Evolutionary conservation across 768 basidiomycete genomes (phyloP), one percentile per base, ranked within the genome.

Genomic region (Macrolepiota dolichaula): DNA sequence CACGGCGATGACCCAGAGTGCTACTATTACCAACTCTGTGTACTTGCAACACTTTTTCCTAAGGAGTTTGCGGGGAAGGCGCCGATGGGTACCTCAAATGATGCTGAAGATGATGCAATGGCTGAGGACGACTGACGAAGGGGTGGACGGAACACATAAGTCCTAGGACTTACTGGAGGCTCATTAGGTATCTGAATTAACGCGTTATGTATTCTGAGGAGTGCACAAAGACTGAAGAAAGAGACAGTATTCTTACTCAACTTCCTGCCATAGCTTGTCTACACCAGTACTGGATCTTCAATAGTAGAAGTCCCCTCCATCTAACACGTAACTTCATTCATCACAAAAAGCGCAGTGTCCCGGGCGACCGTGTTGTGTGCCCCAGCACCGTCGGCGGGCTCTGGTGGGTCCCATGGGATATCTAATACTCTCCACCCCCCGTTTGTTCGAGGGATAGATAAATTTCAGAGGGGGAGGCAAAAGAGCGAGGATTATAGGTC

Each of bases 351-450:
- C 0, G 71, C 80, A 11, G 62, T 66, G 4, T 70, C 64, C 35
- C 75, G 73, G 13, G 75, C 55, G 12, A 58, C 70, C 36, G 64
- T 59, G 55, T 78, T 81, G 53, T 82, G 82, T 7, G 71, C 75
- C 0, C 75, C 81, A 5, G 68, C 69, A 54, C 71, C 72, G 17
- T 73, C 65, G 1, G 79, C 72, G 4, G 75, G 66, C 5, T 69
- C 74, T 0, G 62, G 60, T 0, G 82, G 77, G 62, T 86, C 79
- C 85, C 85, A 87, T 12, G 76, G 66, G 36, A 82, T 80, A 7
- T 71, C 69, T 6, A 74, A 73, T 6, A 85, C 85, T 32, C 68
- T 75, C 82, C 86, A 88, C 0, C 85, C 86, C 3, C 80, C 78
- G n/a, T n/a, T n/a, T n/a, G n/a, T n/a, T n/a, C n/a, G n/a, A n/a